phyloP scores from a whole-genome alignment of 371 early-diverging fungal species.

The Mortierella sp. region DNA sequence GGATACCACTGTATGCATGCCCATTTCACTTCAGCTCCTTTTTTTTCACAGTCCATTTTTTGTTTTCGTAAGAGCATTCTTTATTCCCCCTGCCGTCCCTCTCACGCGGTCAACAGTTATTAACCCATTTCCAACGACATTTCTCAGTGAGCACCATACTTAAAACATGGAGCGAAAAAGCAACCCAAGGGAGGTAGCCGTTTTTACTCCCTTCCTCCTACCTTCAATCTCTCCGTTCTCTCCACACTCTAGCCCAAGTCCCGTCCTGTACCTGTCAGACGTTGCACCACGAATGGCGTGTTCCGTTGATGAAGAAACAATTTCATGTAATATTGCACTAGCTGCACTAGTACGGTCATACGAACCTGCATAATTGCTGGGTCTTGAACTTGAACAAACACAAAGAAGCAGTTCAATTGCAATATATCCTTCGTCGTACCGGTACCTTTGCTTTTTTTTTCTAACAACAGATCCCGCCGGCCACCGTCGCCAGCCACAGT shows the following conservation, averaged over 20 bases:
- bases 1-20: not conserved
- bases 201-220: no score
- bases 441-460: not conserved
- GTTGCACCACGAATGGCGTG: not conserved
- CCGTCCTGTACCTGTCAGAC: not conserved
- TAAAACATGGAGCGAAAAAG: no score
- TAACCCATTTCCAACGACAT: not conserved
- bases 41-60: not conserved
- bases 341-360: not conserved
- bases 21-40: no score
- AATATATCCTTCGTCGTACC: not conserved
- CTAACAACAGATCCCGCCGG: not conserved
- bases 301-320: not conserved
- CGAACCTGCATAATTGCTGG: not conserved
- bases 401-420: not conserved
- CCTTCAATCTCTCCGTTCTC: no score
- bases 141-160: no score
- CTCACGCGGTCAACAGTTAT: not conserved
- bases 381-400: not conserved
- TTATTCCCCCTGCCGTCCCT: not conserved
- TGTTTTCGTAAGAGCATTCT: not conserved
- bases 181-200: no score
- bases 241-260: no score
- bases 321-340: not conserved
- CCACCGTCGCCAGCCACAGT: not conserved